Evolutionary conservation across 2,329 filamentous ascomycete genomes (phyloP), one percentile per base, ranked within the genome.

Genomic region (Microsporum canis): DNA sequence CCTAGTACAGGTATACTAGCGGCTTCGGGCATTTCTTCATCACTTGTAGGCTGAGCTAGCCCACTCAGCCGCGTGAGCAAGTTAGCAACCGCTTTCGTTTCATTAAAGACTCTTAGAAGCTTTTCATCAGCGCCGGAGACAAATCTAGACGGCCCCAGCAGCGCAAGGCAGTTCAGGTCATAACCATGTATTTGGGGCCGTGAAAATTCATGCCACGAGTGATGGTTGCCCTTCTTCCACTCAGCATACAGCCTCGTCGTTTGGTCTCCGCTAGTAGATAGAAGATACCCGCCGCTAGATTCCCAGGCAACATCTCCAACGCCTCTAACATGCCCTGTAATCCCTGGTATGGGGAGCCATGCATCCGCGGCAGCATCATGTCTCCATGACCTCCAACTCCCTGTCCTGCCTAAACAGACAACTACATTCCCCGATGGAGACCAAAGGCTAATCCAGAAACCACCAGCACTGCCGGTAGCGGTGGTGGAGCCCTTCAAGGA

Each of bases 171-270:
- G 77, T 97, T 99, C 60, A 99, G 81, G 72, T 99, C 92, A 72
- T 99, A 99, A 41, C 94, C 94, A 72, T 99, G 94, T 65, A 99
- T 99, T 72, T 99, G 94, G 3, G 94, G 94, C 57, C 94, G 82
- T 0, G 91, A 88, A 78, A 97, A 91, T 73, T 99, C 94, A 73
- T 97, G 92, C 94, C 94, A 99, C 8, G 89, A 90, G 10, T 67
- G 69, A 56, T 65, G 57, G 2, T 70, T 68, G 1, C 72, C 73
- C 34, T 79, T 78, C 63, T 80, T 82, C 94, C 92, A 97, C 68
- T 85, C 78, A 0, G 89, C 87, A 72, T 92, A 89, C 23, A 97
- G 80, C 57, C 94, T 82, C 2, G 92, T 96, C 0, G 94, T 99
- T 75, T 99, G 94, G 74, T 99, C 94, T 5, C 85, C 84, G 70